Percentiles rank a stretch among this genome's conserved stretches.
These are phyloP conservation scores for Physaria fendleri DNA, from an alignment of 345 rosid genomes.

Conservation along the genomic window DNA sequence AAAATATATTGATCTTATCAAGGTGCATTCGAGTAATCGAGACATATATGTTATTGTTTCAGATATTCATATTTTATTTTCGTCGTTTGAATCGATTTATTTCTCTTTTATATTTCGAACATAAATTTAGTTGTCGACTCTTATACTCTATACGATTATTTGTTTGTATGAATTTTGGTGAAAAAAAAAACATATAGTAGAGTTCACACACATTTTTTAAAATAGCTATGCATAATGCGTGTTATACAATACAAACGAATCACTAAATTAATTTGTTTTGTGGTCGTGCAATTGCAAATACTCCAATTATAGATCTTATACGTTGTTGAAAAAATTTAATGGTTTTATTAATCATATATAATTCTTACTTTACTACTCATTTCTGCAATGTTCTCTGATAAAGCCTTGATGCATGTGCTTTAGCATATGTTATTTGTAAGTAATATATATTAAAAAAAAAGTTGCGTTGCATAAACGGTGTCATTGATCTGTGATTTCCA, in stretches of 20 bases:
- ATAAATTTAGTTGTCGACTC: too few species aligned
- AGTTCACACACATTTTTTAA: neutral
- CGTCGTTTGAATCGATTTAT: too few species aligned
- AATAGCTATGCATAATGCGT: neutral
- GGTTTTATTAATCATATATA: neutral
- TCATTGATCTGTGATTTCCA: constrained; percentile 5
- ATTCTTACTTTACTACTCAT: neutral
- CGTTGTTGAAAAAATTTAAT: neutral
- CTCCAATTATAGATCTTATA: neutral
- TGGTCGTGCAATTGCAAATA: neutral
- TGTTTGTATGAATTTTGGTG: too few species aligned
- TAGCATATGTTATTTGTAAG: neutral
- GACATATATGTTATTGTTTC: too few species aligned
- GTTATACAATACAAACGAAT: neutral
- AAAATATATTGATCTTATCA: too few species aligned
- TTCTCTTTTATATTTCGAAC: too few species aligned
- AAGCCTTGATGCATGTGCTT: constrained; percentile 7
- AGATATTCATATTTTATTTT: too few species aligned
- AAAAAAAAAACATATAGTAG: neutral
- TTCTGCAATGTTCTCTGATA: neutral
- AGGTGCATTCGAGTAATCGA: too few species aligned
- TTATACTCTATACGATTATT: too few species aligned
- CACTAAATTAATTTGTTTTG: neutral
- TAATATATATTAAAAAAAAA: neutral
- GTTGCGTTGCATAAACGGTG: neutral